Evolutionary conservation across 495 filamentous ascomycete species (phyloP).

Genomic region (Penicillium macrosclerotiorum): DNA sequence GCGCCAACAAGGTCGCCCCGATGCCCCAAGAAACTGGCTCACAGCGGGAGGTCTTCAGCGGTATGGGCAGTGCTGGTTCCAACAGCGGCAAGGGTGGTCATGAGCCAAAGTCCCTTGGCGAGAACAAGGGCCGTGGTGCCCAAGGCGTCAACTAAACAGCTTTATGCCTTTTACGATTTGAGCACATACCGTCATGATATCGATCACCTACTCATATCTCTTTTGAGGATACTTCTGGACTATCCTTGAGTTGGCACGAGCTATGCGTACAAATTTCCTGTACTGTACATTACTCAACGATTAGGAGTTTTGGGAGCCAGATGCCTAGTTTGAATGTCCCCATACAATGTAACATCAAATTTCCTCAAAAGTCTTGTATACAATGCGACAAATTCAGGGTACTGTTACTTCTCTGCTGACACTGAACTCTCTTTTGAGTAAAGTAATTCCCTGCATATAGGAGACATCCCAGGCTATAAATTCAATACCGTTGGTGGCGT

Average conservation of each 20-base stretch:
- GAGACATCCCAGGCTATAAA: too few relatives aligned
- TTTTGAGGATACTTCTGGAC: neutral
- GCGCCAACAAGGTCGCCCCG: conserved; percentile 39
- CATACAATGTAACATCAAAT: conserved; percentile 1
- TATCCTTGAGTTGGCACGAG: neutral
- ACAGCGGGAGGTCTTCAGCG: conserved; percentile 26
- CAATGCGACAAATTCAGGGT: too few relatives aligned
- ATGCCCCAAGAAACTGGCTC: conserved; percentile 40
- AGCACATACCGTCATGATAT: neutral
- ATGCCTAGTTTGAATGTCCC: neutral
- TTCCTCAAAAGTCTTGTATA: too few relatives aligned
- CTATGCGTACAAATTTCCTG: neutral
- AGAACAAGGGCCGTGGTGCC: conserved; percentile 37
- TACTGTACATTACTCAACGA: neutral
- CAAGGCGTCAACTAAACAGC: conserved; percentile 14
- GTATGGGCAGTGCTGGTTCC: conserved; percentile 20
- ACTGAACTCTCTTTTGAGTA: too few relatives aligned
- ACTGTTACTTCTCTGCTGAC: too few relatives aligned
- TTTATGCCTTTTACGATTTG: neutral
- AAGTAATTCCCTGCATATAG: too few relatives aligned
- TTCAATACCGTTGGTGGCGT: too few relatives aligned
- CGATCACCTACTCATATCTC: too few relatives aligned
- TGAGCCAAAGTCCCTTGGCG: conserved; percentile 39
- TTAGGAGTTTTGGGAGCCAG: neutral
- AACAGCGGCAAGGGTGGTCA: conserved; percentile 42